Evolutionary conservation across 371 early-diverging fungal genomes (phyloP).

Genomic region (Coemansia sp.): DNA sequence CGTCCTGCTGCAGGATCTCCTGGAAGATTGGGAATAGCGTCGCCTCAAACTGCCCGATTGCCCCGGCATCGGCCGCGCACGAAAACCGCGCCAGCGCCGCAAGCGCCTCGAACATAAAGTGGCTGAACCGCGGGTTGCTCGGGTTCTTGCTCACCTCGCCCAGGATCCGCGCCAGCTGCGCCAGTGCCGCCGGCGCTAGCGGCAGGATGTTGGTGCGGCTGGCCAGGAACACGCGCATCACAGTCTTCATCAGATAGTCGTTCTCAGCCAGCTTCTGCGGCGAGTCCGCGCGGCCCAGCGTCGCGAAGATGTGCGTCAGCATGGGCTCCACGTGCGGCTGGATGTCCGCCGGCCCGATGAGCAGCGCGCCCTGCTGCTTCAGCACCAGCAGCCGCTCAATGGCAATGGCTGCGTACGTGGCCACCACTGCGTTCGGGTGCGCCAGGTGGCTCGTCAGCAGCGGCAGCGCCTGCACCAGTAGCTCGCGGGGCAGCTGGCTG

Average conservation of each 20-base stretch:
- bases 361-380: conserved; percentile 66
- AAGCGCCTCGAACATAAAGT: conserved; percentile 92
- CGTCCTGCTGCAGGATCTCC: conserved; percentile 60
- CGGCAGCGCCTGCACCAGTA: conserved; percentile 75
- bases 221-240: conserved; percentile 80
- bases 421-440: conserved; percentile 78
- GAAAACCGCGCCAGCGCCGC: conserved; percentile 78
- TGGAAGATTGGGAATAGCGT: conserved; percentile 65
- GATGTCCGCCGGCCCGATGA: conserved; percentile 66
- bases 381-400: conserved; percentile 88
- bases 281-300: conserved; percentile 45
- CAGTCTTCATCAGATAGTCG: conserved; percentile 89
- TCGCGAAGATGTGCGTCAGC: conserved; percentile 73
- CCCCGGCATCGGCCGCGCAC: conserved; percentile 56
- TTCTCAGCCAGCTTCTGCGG: conserved; percentile 93
- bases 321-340: conserved; percentile 67
- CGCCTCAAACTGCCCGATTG: conserved; percentile 79
- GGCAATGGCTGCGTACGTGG: conserved; percentile 91
- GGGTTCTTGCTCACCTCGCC: conserved; percentile 91
- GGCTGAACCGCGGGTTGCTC: conserved; percentile 96
- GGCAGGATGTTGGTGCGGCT: conserved; percentile 70
- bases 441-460: conserved; percentile 77
- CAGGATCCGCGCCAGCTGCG: conserved; percentile 72
- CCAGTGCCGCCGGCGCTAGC: conserved; percentile 69
- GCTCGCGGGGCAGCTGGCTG: conserved; percentile 82